Base-by-base conservation (phyloP, 1,139 yeast genomes). In the Pichia norvegensis region DNA sequence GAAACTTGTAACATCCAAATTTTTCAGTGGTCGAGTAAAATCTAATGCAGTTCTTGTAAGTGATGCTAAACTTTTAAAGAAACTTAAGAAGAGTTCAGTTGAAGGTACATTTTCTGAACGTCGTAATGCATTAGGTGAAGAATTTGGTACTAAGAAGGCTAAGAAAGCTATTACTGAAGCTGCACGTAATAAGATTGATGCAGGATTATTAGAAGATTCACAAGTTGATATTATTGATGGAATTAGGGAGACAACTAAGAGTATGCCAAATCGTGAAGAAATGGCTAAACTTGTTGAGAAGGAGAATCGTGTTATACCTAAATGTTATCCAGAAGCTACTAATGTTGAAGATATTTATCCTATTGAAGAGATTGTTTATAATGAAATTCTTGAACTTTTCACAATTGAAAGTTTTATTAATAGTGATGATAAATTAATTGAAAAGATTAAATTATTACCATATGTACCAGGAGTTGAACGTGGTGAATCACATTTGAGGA, bases 131-230 rank as follows among this genome's bases (percentile, higher is more conserved):
- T 74, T 92, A 59, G 98, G 98, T 61, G 92, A 87, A 66, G 94
- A 95, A 2, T 92, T 92, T 57, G 99, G 99, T 74, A 90, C 98
- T 51, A 87, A 86, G 68, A 90, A 82, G 67, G 97, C 97, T 51
- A 90, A 87, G 68, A 84, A 86, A 59, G 95, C 95, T 35, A 85
- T 94, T 61, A 71, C 78, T 44, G 90, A 83, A 62, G 66, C 80
- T 60, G 94, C 83, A 61, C 78, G 84, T 65, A 92, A 92, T 67
- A 76, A 84, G 60, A 81, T 92, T 61, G 97, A 92, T 63, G 76
- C 95, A 2, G 94, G 79, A 43, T 73, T 90, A 54, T 43, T 49
- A 22, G 83, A 77, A 48, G 57, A 56, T 35, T 70, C 81, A 45
- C 92, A 90, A 61, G 65, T 78, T 53, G 95, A 86, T 56, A 88